phyloP scores from a whole-genome alignment of 1,139 yeast species.

The Yamadazyma atmosphaerica region DNA sequence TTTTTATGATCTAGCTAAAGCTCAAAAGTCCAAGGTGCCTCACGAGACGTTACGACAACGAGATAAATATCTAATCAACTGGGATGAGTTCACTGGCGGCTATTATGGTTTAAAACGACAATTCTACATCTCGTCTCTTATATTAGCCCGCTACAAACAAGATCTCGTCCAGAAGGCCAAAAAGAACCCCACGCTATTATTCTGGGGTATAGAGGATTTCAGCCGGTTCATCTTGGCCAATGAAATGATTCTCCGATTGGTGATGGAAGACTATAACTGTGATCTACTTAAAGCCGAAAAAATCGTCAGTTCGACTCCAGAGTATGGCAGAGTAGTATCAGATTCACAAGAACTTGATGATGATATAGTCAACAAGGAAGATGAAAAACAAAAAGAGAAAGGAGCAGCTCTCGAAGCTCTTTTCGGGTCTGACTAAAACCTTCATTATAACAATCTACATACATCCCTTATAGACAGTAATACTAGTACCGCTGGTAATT shows the following conservation, averaged over 20 bases:
- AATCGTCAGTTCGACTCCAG: slow-evolving; percentile 48
- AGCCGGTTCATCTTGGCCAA: slow-evolving; percentile 61
- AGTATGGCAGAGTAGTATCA: slow-evolving; percentile 54
- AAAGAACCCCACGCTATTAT: slow-evolving; percentile 47
- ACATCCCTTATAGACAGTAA: no score
- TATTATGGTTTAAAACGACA: slow-evolving; percentile 63
- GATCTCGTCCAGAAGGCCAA: slow-evolving; percentile 25
- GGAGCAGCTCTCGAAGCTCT: slow-evolving; percentile 1
- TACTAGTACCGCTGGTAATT: no score
- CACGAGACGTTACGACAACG: slow-evolving; percentile 45
- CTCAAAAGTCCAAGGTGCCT: slow-evolving; percentile 33
- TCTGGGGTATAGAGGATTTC: slow-evolving; percentile 63
- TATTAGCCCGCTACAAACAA: slow-evolving; percentile 26
- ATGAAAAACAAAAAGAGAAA: background rate
- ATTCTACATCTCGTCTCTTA: slow-evolving; percentile 43
- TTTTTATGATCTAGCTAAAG: slow-evolving; percentile 51
- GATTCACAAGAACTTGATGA: slow-evolving; percentile 37
- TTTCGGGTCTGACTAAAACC: background rate
- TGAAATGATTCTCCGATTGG: slow-evolving; percentile 55
- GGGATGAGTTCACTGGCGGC: slow-evolving; percentile 56
- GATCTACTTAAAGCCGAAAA: slow-evolving; percentile 44
- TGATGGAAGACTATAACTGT: slow-evolving; percentile 46
- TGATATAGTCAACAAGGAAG: slow-evolving; percentile 17
- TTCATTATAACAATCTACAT: background rate
- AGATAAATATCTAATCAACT: slow-evolving; percentile 49